Conservation (phyloP, 2,329 filamentous ascomycete genomes). For the Cladobotryum protrusum region DNA sequence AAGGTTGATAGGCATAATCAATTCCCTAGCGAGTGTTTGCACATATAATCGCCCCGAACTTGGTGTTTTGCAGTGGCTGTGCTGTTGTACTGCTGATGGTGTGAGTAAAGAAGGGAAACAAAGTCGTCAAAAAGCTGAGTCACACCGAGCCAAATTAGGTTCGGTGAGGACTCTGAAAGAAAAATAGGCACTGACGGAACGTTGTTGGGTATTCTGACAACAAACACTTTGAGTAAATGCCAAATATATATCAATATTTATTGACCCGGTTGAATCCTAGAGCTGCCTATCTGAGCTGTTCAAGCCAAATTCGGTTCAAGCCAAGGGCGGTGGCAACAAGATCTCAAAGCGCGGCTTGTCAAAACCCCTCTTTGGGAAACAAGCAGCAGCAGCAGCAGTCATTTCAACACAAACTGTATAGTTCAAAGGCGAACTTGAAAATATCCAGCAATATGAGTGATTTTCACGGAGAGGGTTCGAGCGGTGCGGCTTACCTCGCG, state of each 20-base stretch:
- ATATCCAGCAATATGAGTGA: not conserved
- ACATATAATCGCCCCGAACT: no score
- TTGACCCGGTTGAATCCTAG: not conserved
- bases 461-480: slow-evolving; percentile 6
- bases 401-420: not conserved
- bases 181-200: not conserved
- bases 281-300: not conserved
- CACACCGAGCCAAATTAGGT: slow-evolving; percentile 2
- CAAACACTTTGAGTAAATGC: not conserved
- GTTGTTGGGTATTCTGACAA: not conserved
- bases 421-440: no score
- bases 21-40: no score
- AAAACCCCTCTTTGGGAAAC: not conserved
- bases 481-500: slow-evolving; percentile 10
- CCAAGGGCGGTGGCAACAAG: no score
- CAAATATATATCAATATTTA: not conserved
- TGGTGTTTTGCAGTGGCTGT: no score
- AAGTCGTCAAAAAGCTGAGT: slow-evolving; percentile 6
- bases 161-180: not conserved
- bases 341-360: not conserved
- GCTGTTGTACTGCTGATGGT: no score
- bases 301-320: not conserved
- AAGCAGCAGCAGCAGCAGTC: not conserved
- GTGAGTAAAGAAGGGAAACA: no score
- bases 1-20: no score